Conservation (phyloP, 2,329 filamentous ascomycete species). For the Monosporascus sp. region DNA sequence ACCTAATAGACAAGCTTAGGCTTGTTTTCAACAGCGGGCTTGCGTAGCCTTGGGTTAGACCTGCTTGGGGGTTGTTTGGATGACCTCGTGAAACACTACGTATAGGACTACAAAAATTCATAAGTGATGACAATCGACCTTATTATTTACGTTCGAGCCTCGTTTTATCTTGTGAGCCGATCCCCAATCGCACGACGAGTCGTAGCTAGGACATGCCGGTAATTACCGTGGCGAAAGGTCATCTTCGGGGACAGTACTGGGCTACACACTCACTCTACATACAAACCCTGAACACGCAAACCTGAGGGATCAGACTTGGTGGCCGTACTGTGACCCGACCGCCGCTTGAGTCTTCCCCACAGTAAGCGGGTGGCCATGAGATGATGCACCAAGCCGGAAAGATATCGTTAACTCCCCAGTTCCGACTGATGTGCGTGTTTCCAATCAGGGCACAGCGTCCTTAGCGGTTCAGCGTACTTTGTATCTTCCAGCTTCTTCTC, state of each 20-base stretch:
- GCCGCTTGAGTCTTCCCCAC: conserved; percentile 3
- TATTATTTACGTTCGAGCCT: not conserved
- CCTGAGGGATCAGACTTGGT: not conserved
- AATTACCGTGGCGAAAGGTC: no score
- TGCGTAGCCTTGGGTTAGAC: conserved; percentile 4
- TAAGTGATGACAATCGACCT: not conserved
- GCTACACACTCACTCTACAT: no score
- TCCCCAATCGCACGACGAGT: no score
- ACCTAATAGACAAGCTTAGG: conserved; percentile 15
- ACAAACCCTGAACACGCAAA: not conserved
- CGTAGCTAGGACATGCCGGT: no score
- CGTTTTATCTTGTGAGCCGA: not conserved
- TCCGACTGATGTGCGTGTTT: conserved; percentile 1
- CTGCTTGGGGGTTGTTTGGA: not conserved
- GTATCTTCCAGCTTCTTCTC: not conserved
- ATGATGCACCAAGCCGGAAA: conserved; percentile 14
- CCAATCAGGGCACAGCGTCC: not conserved
- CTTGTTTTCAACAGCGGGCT: conserved; percentile 5
- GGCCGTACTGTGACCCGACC: not conserved
- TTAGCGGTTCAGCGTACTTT: not conserved
- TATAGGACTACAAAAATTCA: not conserved
- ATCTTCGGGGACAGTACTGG: no score
- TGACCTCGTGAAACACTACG: conserved; percentile 1
- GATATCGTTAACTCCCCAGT: conserved; percentile 4
- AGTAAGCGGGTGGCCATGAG: conserved; percentile 11